Conservation (phyloP, 2,329 filamentous ascomycete genomes). For the Beauveria australis region DNA sequence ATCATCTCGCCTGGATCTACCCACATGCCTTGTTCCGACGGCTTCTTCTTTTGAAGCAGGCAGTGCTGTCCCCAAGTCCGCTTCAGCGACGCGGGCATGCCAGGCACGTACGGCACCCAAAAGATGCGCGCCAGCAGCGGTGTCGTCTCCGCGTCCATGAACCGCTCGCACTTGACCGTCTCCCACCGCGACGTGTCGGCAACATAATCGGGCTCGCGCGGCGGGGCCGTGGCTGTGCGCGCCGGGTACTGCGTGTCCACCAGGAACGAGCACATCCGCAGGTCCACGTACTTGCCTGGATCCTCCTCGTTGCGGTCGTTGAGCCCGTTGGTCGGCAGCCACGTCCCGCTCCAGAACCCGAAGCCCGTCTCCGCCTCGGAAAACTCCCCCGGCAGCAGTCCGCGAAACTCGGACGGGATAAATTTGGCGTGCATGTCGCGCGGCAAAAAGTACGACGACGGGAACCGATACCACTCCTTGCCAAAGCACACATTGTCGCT, state of each 20-base stretch:
- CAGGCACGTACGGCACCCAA: slow-evolving; percentile 67
- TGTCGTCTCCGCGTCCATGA: slow-evolving; percentile 73
- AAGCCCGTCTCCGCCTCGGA: slow-evolving; percentile 61
- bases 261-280: slow-evolving; percentile 70
- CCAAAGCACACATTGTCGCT: slow-evolving; percentile 77
- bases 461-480: slow-evolving; percentile 98
- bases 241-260: slow-evolving; percentile 77
- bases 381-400: slow-evolving; percentile 86
- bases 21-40: slow-evolving; percentile 11
- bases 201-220: slow-evolving; percentile 69
- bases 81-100: slow-evolving; percentile 61
- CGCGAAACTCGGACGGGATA: slow-evolving; percentile 80
- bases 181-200: slow-evolving; percentile 72
- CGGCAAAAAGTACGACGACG: slow-evolving; percentile 85
- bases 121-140: slow-evolving; percentile 65
- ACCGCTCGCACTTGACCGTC: slow-evolving; percentile 62
- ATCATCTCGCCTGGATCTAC: slow-evolving; percentile 13
- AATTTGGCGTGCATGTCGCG: slow-evolving; percentile 80
- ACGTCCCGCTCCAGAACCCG: slow-evolving; percentile 75
- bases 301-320: slow-evolving; percentile 91
- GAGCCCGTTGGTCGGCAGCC: slow-evolving; percentile 73
- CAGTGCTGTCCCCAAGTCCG: slow-evolving; percentile 87
- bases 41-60: slow-evolving; percentile 54
- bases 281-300: slow-evolving; percentile 71
- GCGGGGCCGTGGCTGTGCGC: slow-evolving; percentile 35